Base-by-base conservation (phyloP, 2,329 filamentous ascomycete species). In the Trichoderma pleuroti region DNA sequence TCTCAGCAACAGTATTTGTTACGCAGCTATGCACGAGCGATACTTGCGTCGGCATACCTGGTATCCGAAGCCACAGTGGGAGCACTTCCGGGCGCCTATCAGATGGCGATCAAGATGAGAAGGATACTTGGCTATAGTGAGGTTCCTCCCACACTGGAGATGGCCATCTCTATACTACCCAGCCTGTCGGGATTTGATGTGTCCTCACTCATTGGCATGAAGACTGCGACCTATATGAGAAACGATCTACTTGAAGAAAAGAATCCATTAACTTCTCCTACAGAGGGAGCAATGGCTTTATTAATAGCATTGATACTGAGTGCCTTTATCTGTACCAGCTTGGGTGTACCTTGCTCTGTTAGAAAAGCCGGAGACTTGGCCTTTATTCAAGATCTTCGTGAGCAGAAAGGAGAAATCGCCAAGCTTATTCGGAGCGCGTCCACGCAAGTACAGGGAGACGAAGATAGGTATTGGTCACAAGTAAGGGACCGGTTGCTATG, bases 401-500 rank as follows among this genome's bases (percentile, higher is more conserved):
- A 93, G 72, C 92, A 94, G 76, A 86, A 86, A 65, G 79, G 82
- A 1, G 84, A 91, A 61, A 84, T 90, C 5, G 79, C 84, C 21
- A 89, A 86, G 73, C 82, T 91, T n/a, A 82, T 93, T 66, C 85
- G 86, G 72, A 80, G 82, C 3, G 76, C 91, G 26, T 78, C 82
- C 63, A 81, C 80, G 61, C 84, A 84, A 68, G 83, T 83, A 14
- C 82, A 86, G 2, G 88, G 86, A 72, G 86, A 84, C 42, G 89
- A 92, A 67, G 90, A 92, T 71, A 84, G 84, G 39, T 88, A 87
- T 72, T 92, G 91, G 90, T 81, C 84, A 30, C 84, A 82, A 67
- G 85, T 87, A 14, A 86, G 92, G 70, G 86, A 86, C 54, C 89
- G 91, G 75, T 79, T 94, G 10, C 77, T 93, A 5, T 95, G 92